Evolutionary conservation across 257 asterid species (phyloP).

Genomic region (Petunia axillaris): DNA sequence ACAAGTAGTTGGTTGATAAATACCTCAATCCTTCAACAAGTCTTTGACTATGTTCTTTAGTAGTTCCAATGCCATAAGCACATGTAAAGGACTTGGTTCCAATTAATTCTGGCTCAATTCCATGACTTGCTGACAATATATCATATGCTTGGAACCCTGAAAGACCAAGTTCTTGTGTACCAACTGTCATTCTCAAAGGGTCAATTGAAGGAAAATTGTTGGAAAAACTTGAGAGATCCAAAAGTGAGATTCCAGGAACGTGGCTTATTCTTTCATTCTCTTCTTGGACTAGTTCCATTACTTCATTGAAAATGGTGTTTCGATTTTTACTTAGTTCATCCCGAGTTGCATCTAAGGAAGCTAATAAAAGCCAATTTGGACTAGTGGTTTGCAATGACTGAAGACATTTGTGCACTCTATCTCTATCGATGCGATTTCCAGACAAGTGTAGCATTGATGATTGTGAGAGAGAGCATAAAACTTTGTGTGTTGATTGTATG

Average conservation of each 20-base stretch:
- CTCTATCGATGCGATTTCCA: slow-evolving; percentile 52
- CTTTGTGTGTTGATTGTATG: slow-evolving; percentile 83
- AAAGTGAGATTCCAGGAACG: slow-evolving; percentile 50
- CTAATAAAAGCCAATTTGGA: slow-evolving; percentile 74
- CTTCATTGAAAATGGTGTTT: slow-evolving; percentile 44
- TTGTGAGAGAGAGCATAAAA: slow-evolving; percentile 70
- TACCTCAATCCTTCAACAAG: slow-evolving; percentile 60
- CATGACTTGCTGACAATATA: slow-evolving; percentile 52
- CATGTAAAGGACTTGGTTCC: slow-evolving; percentile 70
- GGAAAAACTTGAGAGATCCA: slow-evolving; percentile 43
- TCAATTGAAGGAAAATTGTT: slow-evolving; percentile 48
- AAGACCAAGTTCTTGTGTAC: slow-evolving; percentile 51
- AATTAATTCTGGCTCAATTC: slow-evolving; percentile 65
- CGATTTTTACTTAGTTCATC: slow-evolving; percentile 57
- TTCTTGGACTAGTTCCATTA: slow-evolving; percentile 57
- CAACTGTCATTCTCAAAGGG: slow-evolving; percentile 66
- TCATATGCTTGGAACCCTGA: slow-evolving; percentile 72
- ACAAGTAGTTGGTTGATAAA: slow-evolving; percentile 41
- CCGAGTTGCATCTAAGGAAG: slow-evolving; percentile 79
- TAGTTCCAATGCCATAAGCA: slow-evolving; percentile 70
- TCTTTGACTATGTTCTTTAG: slow-evolving; percentile 59
- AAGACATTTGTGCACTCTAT: slow-evolving; percentile 64
- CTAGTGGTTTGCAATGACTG: slow-evolving; percentile 85
- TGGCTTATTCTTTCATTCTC: slow-evolving; percentile 44
- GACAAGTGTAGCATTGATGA: slow-evolving; percentile 82